Conservation (phyloP, 2,329 filamentous ascomycete species). For the Colletotrichum paranaense region DNA sequence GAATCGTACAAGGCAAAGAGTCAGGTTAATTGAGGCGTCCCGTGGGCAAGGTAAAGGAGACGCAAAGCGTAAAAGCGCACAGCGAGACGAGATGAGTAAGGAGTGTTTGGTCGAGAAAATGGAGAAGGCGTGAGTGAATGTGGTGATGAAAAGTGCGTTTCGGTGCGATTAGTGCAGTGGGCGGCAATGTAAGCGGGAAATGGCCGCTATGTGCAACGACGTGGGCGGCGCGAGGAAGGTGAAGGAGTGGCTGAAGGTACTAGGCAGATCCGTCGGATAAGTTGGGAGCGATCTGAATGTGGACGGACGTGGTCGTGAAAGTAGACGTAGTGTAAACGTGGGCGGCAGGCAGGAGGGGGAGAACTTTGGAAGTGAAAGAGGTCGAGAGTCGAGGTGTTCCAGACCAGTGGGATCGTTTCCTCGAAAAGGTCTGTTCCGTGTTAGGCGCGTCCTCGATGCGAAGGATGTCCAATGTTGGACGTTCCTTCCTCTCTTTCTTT, state of each 20-base stretch:
- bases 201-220: not conserved
- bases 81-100: conserved; percentile 27
- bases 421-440: conserved; percentile 5
- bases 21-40: not conserved
- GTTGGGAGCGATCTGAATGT: conserved; percentile 13
- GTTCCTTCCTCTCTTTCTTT: not conserved
- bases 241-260: conserved; percentile 2
- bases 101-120: conserved; percentile 12
- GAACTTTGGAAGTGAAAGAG: not conserved
- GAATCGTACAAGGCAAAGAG: not conserved
- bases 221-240: not conserved
- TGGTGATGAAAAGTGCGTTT: conserved; percentile 29
- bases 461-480: conserved; percentile 7
- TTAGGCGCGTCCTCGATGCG: conserved; percentile 11
- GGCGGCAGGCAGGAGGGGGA: not conserved
- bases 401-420: not conserved
- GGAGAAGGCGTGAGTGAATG: conserved; percentile 24
- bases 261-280: conserved; percentile 15
- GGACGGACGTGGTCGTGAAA: not conserved
- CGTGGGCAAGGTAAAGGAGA: not conserved
- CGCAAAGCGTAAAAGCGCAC: not conserved
- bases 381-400: not conserved
- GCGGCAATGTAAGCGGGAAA: conserved; percentile 22
- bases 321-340: not conserved
- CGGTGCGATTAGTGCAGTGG: conserved; percentile 30